Evolutionary conservation across 2,329 filamentous ascomycete genomes (phyloP), one percentile per base, ranked within the genome.

Genomic region (Alternaria consortialis): DNA sequence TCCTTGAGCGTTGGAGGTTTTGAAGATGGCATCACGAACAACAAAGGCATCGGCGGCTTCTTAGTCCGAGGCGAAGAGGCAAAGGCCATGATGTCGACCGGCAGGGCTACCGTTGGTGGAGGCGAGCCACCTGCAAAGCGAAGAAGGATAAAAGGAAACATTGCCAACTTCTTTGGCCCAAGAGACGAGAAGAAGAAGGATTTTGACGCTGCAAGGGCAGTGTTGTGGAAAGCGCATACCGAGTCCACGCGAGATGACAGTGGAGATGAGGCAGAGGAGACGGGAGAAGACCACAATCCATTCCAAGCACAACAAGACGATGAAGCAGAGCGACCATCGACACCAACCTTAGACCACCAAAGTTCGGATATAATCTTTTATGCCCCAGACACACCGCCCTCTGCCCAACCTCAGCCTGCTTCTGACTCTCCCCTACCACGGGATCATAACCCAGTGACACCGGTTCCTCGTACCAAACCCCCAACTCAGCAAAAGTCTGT

Each of bases 1-100:
- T 95, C 92, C 59, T 81, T 98, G 46, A 94, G 91, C 65, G 92
- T 98, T 25, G 90, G 88, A n/a, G 94, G 93, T 0, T 97, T 98
- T 66, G 94, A 98, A 77, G 93, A 97, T 66, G 91, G 92, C 2
- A 83, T 94, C 59, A 88, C 85, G 40, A 91, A 92, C 5, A 98
- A 97, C 73, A 90, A 89, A 83, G 92, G 91, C 34, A 98, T 99
- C 67, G 90, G 91, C 44, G 85, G 87, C 1, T 98, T 97, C 73
- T 83, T 99, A n/a, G 83, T 97, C 27, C 90, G 85, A 46, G 87
- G 86, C 4, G 83, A 86, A 5, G 82, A 87, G 62, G 85, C 85
- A 13, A 87, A 83, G 65, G 81, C 80, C 25, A 77, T 84, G 62
- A 59, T 76, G 47, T 69, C 69, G 5, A 71, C 53, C 15, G 66